A percentile compares a stretch with the other conserved stretches of the same genome.
phyloP scores from a whole-genome alignment of 768 basidiomycete genomes.

The Amylocystis lapponica region DNA sequence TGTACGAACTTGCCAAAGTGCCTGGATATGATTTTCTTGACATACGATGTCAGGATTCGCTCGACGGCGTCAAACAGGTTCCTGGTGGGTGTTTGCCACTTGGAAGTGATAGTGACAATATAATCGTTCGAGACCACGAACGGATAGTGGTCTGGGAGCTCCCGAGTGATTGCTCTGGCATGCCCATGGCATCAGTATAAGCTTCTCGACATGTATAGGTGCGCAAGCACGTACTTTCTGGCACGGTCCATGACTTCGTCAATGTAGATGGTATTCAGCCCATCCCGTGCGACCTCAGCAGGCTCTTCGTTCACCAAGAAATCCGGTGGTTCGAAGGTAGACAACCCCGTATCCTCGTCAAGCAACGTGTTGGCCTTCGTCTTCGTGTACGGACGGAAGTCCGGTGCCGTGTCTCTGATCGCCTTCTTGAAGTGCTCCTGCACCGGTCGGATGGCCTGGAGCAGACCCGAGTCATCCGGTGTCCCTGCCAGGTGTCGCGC shows the following conservation, averaged over 20 bases:
- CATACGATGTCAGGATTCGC: constrained; percentile 30
- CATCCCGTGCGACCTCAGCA: neutral
- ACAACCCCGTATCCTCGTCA: neutral
- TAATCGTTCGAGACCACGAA: constrained; percentile 52
- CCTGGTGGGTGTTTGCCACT: constrained; percentile 47
- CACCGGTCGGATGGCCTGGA: constrained; percentile 49
- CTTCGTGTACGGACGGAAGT: constrained; percentile 46
- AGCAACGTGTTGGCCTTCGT: neutral
- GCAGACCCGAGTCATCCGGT: constrained; percentile 43
- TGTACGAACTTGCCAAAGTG: constrained; percentile 52
- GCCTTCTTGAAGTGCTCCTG: constrained; percentile 41
- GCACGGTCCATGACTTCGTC: constrained; percentile 47
- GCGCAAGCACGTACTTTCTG: constrained; percentile 33
- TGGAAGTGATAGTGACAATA: constrained; percentile 36
- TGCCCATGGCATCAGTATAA: neutral
- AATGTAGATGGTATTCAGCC: constrained; percentile 34
- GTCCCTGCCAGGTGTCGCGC: constrained; percentile 45
- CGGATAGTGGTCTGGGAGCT: constrained; percentile 63
- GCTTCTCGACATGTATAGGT: too few relatives aligned
- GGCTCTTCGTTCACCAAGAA: constrained; percentile 17
- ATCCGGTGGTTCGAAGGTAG: neutral
- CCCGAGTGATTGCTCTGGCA: constrained; percentile 62
- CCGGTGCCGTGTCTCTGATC: constrained; percentile 50
- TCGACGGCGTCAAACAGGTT: constrained; percentile 38
- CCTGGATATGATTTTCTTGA: constrained; percentile 35